Evolutionary conservation across 2,329 filamentous ascomycete genomes (phyloP).

Genomic region (Paecilomyces sp.): DNA sequence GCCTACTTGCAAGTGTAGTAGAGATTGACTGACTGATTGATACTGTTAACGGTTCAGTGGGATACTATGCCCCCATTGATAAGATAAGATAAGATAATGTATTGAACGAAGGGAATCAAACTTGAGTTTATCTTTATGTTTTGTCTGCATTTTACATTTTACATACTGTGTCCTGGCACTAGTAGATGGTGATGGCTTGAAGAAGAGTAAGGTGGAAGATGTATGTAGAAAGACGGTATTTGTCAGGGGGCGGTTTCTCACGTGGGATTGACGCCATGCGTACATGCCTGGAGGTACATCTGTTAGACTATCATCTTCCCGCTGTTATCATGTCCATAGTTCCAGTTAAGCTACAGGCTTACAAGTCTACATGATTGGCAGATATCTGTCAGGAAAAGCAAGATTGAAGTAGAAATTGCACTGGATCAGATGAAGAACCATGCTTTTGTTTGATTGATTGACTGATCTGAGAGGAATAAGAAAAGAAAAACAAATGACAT

Average conservation of each 20-base stretch:
- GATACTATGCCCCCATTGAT: not conserved
- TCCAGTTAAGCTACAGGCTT: too few species aligned
- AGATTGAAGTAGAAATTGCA: not conserved
- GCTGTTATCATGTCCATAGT: too few species aligned
- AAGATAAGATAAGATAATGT: not conserved
- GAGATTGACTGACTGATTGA: not conserved
- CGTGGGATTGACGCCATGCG: too few species aligned
- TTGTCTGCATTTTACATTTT: constrained; percentile 7
- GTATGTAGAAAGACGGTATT: not conserved
- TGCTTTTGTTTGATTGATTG: not conserved
- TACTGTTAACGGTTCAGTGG: not conserved
- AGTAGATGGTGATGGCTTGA: not conserved
- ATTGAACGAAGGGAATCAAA: not conserved
- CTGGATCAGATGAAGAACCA: not conserved
- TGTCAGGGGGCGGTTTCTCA: too few species aligned
- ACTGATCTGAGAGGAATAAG: not conserved
- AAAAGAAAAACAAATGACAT: not conserved
- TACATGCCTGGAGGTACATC: too few species aligned
- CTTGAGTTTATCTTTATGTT: constrained; percentile 3
- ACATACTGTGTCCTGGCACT: too few species aligned
- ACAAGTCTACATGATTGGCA: not conserved
- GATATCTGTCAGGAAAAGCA: not conserved
- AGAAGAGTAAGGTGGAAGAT: not conserved
- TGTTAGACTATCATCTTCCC: too few species aligned
- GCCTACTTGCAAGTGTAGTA: not conserved